phyloP scores from a whole-genome alignment of 495 filamentous ascomycete genomes.

The Choiromyces venosus region DNA sequence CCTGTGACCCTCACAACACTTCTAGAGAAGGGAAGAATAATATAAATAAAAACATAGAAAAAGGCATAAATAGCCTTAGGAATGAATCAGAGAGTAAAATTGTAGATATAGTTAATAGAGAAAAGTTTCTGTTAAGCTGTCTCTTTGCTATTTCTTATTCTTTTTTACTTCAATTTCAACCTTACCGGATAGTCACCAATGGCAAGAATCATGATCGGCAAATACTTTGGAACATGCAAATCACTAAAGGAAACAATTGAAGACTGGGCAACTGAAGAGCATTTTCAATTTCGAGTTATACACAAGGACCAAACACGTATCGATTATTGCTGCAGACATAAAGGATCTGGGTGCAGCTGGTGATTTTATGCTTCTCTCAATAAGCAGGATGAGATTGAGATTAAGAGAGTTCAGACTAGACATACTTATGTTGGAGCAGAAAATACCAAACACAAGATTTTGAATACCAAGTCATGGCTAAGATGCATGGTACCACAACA shows the following conservation, averaged over 20 bases:
- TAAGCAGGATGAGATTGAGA: neutral
- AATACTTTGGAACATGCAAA: neutral
- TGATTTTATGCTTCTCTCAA: conserved; percentile 1
- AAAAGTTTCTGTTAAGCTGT: neutral
- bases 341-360: neutral
- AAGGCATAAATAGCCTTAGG: no score
- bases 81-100: no score
- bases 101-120: no score
- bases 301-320: neutral
- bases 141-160: neutral
- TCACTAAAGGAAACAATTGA: neutral
- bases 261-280: no score
- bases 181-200: no score
- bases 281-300: conserved; percentile 5
- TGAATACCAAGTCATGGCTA: conserved; percentile 4
- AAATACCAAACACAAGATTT: neutral
- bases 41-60: no score
- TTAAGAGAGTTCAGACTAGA: neutral
- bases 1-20: neutral
- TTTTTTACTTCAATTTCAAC: no score
- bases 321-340: conserved; percentile 1
- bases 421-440: neutral
- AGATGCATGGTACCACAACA: neutral
- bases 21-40: no score
- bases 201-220: no score